Evolutionary conservation across 345 rosid genomes (phyloP).

Genomic region (Eucalyptus cloeziana): DNA sequence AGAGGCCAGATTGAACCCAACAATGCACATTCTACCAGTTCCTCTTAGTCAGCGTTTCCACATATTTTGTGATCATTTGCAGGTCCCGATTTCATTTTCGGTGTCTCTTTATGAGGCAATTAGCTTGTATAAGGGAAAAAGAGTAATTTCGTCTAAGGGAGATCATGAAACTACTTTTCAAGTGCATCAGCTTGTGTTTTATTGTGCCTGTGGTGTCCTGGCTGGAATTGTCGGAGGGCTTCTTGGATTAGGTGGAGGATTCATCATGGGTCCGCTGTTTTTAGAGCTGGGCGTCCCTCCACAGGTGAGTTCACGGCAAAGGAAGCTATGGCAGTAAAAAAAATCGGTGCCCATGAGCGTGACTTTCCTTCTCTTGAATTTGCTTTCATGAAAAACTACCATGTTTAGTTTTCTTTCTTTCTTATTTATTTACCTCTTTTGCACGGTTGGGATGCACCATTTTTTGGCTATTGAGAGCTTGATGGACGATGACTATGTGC

Average conservation of each 20-base stretch:
- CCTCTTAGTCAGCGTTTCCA: neutral
- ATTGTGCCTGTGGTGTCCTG: constrained; percentile 8
- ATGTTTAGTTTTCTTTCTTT: neutral
- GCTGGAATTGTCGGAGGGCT: constrained; percentile 32
- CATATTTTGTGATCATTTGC: neutral
- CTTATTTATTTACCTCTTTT: neutral
- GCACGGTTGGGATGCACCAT: neutral
- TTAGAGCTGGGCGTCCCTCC: constrained; percentile 37
- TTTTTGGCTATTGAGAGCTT: neutral
- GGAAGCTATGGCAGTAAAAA: neutral
- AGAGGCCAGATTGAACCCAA: neutral
- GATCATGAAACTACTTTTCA: constrained; percentile 9
- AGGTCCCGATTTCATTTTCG: constrained; percentile 13
- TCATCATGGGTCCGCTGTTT: constrained; percentile 30
- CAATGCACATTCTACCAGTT: neutral
- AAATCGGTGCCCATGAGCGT: neutral
- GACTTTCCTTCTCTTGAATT: neutral
- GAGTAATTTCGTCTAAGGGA: constrained; percentile 28
- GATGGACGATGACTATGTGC: neutral
- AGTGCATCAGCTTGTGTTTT: constrained; percentile 2
- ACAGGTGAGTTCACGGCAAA: constrained; percentile 3
- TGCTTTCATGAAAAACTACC: neutral
- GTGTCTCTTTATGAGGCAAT: constrained; percentile 20
- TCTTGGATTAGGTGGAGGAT: constrained; percentile 39
- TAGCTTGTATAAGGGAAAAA: constrained; percentile 20